These are phyloP conservation scores for Solanum clarkiae DNA, from an alignment of 257 asterid genomes.

Conservation along the genomic window DNA sequence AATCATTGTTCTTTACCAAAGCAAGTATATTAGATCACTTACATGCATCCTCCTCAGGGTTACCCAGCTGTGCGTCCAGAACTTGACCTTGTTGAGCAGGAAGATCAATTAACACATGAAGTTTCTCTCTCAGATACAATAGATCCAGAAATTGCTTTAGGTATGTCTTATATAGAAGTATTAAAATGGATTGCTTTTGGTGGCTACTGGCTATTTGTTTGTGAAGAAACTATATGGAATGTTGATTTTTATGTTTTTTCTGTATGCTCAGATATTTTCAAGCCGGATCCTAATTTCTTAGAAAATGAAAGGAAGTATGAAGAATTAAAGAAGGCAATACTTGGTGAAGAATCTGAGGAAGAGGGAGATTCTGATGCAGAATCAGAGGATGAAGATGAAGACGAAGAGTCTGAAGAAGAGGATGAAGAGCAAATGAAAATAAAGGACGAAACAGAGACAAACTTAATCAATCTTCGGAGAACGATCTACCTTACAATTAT, in stretches of 20 bases:
- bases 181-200: neutral
- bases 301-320: conserved; percentile 77
- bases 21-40: neutral
- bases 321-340: conserved; percentile 73
- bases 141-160: conserved; percentile 59
- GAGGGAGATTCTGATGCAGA: conserved; percentile 54
- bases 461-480: conserved; percentile 75
- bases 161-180: conserved; percentile 11
- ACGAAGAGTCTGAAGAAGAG: conserved; percentile 69
- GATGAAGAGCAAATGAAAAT: conserved; percentile 80
- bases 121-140: conserved; percentile 52
- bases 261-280: conserved; percentile 49
- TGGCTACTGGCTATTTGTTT: neutral
- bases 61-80: conserved; percentile 84
- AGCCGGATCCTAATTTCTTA: conserved; percentile 70
- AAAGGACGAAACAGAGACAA: conserved; percentile 85
- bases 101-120: conserved; percentile 90
- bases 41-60: conserved; percentile 34
- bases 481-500: conserved; percentile 87
- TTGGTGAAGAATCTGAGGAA: conserved; percentile 85
- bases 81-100: conserved; percentile 82
- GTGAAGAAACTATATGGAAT: neutral
- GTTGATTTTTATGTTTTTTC: neutral
- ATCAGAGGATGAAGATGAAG: conserved; percentile 56
- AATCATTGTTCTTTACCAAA: neutral